Evolutionary conservation across 2,329 filamentous ascomycete genomes (phyloP), one percentile per base, ranked within the genome.

Genomic region (Colletotrichum sp.): DNA sequence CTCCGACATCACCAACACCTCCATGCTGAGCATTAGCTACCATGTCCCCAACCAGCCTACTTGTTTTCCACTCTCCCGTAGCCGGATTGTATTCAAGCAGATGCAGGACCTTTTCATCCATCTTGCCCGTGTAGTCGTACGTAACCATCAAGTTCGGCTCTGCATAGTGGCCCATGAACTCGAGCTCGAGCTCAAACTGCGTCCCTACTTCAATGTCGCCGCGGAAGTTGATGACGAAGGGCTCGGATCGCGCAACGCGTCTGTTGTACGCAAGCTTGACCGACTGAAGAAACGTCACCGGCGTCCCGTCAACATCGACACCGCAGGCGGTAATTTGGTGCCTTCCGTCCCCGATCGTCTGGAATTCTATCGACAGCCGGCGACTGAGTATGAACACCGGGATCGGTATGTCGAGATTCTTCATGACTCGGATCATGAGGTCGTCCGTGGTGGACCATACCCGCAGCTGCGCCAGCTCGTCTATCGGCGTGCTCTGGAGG

Each of bases 131-230:
- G 29, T 80, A 79, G 19, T 72, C 68, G 63, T 81, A 79, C 6
- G 34, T 57, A 2, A 82, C 67, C 65, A 84, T 81, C 44, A 88
- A 64, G 49, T 85, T 85, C 0, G 86, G 87, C 77, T 89, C 87
- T 3, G 83, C 82, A 34, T 88, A 89, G 68, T 89, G 83, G 0
- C 87, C 86, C 85, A 89, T 89, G 12, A 89, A 88, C 76, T 88
- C 84, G 5, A 89, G 78, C 27, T 86, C 84, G 1, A 88, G 78
- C n/a, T 82, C 83, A 25, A 87, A 66, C 5, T 79, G 34, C 5
- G 78, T 77, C 0, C 79, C 82, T 1, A 63, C 27, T 5, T 79
- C 78, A 2, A 83, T 63, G 1, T 77, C 77, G 4, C 80, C 81
- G 13, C 85, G 83, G 13, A 87, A 83, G 2, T 78, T 80, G 67